Conservation (phyloP, 164 flowering plant genomes). For the Annona cherimola region DNA sequence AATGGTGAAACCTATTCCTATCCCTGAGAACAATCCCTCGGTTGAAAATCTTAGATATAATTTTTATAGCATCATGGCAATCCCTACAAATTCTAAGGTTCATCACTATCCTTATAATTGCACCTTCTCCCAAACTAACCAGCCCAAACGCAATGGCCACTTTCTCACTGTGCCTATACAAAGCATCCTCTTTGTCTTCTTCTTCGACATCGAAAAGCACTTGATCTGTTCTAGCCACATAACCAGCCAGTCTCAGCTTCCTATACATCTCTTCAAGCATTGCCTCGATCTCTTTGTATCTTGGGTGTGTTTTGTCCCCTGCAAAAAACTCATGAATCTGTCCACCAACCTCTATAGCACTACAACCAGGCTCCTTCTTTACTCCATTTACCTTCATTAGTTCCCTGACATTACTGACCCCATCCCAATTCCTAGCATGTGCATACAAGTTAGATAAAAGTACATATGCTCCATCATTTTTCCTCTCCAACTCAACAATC, state of each 20-base stretch:
- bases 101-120: conserved; percentile 39
- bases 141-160: conserved; percentile 51
- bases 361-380: conserved; percentile 55
- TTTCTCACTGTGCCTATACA: conserved; percentile 40
- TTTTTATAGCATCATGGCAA: conserved; percentile 37
- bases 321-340: conserved; percentile 52
- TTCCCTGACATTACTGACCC: conserved; percentile 31
- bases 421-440: conserved; percentile 35
- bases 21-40: conserved; percentile 40
- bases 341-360: conserved; percentile 45
- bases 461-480: conserved; percentile 45
- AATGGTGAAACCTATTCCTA: conserved; percentile 41
- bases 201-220: conserved; percentile 46
- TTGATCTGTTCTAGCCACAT: conserved; percentile 35
- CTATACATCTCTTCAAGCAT: conserved; percentile 35
- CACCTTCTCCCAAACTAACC: conserved; percentile 28
- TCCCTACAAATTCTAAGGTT: conserved; percentile 46
- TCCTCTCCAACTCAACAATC: conserved; percentile 42
- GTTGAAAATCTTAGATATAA: conserved; percentile 27
- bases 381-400: conserved; percentile 41
- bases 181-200: conserved; percentile 45
- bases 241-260: conserved; percentile 35
- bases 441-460: conserved; percentile 49
- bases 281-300: conserved; percentile 30
- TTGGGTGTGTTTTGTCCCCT: conserved; percentile 42